Evolutionary conservation across 2,329 filamentous ascomycete genomes (phyloP), one percentile per base, ranked within the genome.

Genomic region (Exserohilum rostratum): DNA sequence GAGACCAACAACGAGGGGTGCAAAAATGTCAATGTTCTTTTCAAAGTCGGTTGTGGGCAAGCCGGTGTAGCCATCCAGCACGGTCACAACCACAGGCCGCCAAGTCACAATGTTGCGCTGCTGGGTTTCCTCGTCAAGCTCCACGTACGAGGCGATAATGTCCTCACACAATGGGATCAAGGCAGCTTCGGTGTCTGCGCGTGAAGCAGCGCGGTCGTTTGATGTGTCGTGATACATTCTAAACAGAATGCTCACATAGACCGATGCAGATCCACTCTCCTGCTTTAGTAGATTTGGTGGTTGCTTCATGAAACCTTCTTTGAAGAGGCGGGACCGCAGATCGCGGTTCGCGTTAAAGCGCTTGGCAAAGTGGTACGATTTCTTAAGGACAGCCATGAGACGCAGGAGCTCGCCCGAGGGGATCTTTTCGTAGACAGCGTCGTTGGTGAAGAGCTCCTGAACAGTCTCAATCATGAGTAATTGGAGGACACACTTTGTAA

Each of bases 381-480:
- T 95, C 78, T 99, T 99, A 27, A 99, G 83, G 1, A 99, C 83
- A 1, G 85, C 86, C 96, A 99, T 99, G 12, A 99, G 82, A 2
- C 93, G 88, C 17, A 99, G 82, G 0, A 99, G 86, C 71, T 98
- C 92, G 9, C 85, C 80, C 0, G 92, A 96, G 0, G 95, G 96
- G 34, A 99, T 99, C 72, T 96, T 88, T 5, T 87, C 83, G 73
- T 99, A 99, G 13, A 99, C 96, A 1, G 90, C 86, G 71, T 98
- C 93, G 75, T 98, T 99, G 65, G 92, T 96, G 80, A 99, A 99
- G 44, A 99, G 86, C 76, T 99, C 96, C 69, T 96, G 96, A 37
- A 99, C 96, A 0, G 96, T 99, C 76, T 99, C 96, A 66, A 99
- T 99, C 92, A 99, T 99, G 61, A 99, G 86, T 2, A 99, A 85